A percentile compares a stretch with the other conserved stretches of the same genome.
phyloP scores from a whole-genome alignment of 345 rosid genomes.

The Gossypium australe region DNA sequence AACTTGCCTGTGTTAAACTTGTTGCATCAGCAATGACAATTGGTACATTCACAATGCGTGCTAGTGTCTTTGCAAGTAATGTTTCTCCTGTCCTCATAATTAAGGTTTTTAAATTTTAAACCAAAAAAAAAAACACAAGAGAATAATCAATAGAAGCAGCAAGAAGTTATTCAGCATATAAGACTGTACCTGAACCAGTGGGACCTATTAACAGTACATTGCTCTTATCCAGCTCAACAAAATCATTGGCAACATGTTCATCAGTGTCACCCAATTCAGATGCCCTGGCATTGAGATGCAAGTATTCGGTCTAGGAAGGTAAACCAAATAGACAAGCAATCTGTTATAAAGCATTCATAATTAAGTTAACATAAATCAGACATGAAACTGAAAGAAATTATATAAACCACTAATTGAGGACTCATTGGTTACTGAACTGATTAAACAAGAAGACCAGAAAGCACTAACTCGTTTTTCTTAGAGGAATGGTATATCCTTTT shows the following conservation, averaged over 20 bases:
- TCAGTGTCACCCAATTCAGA: slow-evolving; percentile 19
- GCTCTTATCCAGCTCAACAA: slow-evolving; percentile 92
- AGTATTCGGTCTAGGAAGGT: slow-evolving; percentile 10
- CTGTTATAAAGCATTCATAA: background rate
- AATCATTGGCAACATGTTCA: slow-evolving; percentile 37
- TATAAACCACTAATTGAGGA: background rate
- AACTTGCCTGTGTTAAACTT: slow-evolving; percentile 81
- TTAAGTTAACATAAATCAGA: background rate
- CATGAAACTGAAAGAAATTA: background rate
- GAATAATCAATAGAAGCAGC: slow-evolving; percentile 11
- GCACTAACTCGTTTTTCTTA: slow-evolving; percentile 47
- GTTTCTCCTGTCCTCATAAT: slow-evolving; percentile 87
- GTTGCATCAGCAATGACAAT: slow-evolving; percentile 91
- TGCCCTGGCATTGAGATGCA: slow-evolving; percentile 33
- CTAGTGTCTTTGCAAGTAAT: slow-evolving; percentile 86
- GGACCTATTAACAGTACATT: slow-evolving; percentile 91
- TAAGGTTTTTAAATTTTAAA: slow-evolving; percentile 19
- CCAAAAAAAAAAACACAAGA: background rate
- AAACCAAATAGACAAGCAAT: slow-evolving; percentile 8
- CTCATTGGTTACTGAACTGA: slow-evolving; percentile 1
- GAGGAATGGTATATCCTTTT: slow-evolving; percentile 70
- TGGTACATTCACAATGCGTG: slow-evolving; percentile 88
- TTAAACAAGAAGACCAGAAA: slow-evolving; percentile 4
- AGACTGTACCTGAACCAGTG: slow-evolving; percentile 81
- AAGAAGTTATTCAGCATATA: background rate